Percentiles rank a stretch among this genome's conserved stretches.
Evolutionary conservation across 192 early-diverging fungal genomes (phyloP).

Genomic region (Rhizoclosmatium sp.): DNA sequence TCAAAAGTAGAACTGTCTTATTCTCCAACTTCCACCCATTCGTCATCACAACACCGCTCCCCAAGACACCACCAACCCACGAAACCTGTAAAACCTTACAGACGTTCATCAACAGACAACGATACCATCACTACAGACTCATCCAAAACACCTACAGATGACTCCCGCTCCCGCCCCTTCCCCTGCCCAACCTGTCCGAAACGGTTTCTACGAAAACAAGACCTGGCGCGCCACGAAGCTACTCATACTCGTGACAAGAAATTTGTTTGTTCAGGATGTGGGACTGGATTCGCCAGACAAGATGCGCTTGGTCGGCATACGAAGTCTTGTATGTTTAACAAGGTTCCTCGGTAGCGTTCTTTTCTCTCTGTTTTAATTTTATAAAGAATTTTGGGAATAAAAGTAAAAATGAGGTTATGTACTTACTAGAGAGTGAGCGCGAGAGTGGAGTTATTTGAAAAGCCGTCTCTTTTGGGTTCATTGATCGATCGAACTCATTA

Average conservation of each 20-base stretch:
- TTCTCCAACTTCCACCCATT: background rate
- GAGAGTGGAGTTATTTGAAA: no score
- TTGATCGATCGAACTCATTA: no score
- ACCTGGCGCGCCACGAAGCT: background rate
- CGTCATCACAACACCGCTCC: background rate
- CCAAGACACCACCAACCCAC: background rate
- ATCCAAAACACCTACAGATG: background rate
- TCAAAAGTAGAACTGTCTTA: background rate
- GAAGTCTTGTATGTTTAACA: constrained; percentile 5
- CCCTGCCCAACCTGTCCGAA: constrained; percentile 1
- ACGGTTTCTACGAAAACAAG: constrained; percentile 25
- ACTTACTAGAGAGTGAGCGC: no score
- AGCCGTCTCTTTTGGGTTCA: no score
- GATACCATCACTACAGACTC: background rate
- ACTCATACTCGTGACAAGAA: constrained; percentile 13
- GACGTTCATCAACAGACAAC: background rate
- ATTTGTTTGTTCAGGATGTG: constrained; percentile 16
- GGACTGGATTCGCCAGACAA: constrained; percentile 6
- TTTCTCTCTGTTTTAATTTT: no score
- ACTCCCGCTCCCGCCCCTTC: constrained; percentile 2
- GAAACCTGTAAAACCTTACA: no score
- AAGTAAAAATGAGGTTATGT: no score
- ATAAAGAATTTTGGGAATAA: no score
- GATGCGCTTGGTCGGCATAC: constrained; percentile 18
- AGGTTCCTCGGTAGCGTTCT: background rate